Evolutionary conservation across 257 asterid species (phyloP).

Genomic region (Solanum chilense): DNA sequence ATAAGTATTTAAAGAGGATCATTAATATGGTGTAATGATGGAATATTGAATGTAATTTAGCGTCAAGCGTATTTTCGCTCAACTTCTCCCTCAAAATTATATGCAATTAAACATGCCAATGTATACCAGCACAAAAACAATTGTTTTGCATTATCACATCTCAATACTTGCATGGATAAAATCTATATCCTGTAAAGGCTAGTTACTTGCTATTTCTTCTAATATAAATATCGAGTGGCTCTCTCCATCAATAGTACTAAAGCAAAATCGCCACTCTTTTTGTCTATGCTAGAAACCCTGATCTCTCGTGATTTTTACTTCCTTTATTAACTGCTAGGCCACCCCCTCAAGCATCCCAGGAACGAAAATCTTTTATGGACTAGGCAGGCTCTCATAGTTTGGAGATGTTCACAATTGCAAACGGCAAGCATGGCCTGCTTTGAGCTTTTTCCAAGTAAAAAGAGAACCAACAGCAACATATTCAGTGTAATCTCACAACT

Average conservation of each 20-base stretch:
- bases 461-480: background rate
- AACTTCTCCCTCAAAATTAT: background rate
- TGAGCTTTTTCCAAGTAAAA: background rate
- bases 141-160: background rate
- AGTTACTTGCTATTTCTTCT: background rate
- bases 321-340: background rate
- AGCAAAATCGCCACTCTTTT: background rate
- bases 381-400: background rate
- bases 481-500: background rate
- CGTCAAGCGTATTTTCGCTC: background rate
- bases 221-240: background rate
- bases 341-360: background rate
- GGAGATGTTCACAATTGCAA: background rate
- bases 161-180: background rate
- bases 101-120: background rate
- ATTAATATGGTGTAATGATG: background rate
- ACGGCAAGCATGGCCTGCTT: background rate
- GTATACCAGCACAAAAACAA: background rate
- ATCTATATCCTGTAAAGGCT: background rate
- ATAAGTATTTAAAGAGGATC: background rate
- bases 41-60: background rate
- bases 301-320: background rate
- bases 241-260: background rate
- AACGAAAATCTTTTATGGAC: background rate
- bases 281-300: background rate